A percentile compares a stretch with the other conserved stretches of the same genome.
phyloP scores from a whole-genome alignment of 306 rosid genomes.

The Trifolium repens region DNA sequence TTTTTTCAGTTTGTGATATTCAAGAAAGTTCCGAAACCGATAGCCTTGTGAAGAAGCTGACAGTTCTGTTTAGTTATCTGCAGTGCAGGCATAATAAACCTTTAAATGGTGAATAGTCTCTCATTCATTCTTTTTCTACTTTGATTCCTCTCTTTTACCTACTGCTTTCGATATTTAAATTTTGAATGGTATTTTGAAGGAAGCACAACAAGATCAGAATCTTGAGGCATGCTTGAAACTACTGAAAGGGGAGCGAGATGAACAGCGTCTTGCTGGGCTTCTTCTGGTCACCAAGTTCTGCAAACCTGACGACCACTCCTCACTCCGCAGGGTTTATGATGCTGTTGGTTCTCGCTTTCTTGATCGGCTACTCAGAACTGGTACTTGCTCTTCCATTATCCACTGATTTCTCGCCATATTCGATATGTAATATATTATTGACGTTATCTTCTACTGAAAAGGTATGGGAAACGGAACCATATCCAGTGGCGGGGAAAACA shows the following conservation, averaged over 20 bases:
- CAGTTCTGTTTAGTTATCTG: constrained; percentile 17
- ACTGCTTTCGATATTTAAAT: background rate
- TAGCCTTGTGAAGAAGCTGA: background rate
- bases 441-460: constrained; percentile 23
- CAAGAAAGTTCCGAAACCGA: background rate
- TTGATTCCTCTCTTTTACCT: background rate
- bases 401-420: background rate
- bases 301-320: constrained; percentile 65
- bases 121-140: constrained; percentile 3
- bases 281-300: constrained; percentile 83
- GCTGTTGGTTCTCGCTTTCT: constrained; percentile 79
- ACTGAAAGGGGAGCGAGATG: constrained; percentile 84
- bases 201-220: constrained; percentile 47
- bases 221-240: constrained; percentile 91
- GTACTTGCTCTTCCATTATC: constrained; percentile 43
- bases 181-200: constrained; percentile 44
- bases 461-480: constrained; percentile 68
- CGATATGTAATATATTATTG: background rate
- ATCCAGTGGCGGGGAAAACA: constrained; percentile 45
- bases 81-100: constrained; percentile 2
- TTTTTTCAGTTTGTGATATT: constrained; percentile 29
- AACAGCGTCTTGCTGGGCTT: constrained; percentile 93
- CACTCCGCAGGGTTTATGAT: constrained; percentile 68
- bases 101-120: constrained; percentile 25
- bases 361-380: constrained; percentile 80